These are phyloP conservation scores for Erigeron canadensis DNA, from an alignment of 129 eudicot genomes.

Conservation along the genomic window DNA sequence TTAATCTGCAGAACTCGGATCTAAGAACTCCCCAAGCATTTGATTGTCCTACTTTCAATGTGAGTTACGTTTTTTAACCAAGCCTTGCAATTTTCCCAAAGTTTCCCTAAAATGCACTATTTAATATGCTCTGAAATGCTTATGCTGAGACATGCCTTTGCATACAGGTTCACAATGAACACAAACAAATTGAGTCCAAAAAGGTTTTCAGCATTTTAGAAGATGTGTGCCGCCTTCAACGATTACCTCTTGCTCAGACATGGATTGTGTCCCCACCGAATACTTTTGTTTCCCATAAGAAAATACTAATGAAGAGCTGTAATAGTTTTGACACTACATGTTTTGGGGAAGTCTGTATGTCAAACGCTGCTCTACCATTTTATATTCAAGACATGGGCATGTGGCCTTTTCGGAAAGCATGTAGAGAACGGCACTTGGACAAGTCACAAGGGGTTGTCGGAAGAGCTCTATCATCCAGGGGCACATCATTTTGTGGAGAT, in stretches of 20 bases:
- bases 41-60: neutral
- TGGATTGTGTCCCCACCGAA: neutral
- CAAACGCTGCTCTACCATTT: neutral
- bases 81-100: too few species aligned
- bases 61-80: neutral
- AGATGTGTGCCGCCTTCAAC: neutral
- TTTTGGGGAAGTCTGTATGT: constrained; percentile 6
- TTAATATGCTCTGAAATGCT: neutral
- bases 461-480: neutral
- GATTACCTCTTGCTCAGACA: constrained; percentile 13
- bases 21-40: constrained; percentile 1
- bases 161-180: neutral
- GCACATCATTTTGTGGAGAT: neutral
- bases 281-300: neutral
- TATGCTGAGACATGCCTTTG: neutral
- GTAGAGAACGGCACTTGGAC: neutral
- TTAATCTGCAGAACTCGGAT: neutral
- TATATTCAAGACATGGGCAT: constrained; percentile 9
- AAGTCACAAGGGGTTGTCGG: neutral
- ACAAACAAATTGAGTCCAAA: neutral
- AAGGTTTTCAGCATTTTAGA: neutral
- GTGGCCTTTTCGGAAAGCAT: constrained; percentile 7
- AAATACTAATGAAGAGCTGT: neutral
- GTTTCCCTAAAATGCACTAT: neutral
- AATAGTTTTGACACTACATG: constrained; percentile 14